These are phyloP conservation scores for Otatea glauca DNA, from an alignment of 176 grass and related monocot species.

Conservation along the genomic window DNA sequence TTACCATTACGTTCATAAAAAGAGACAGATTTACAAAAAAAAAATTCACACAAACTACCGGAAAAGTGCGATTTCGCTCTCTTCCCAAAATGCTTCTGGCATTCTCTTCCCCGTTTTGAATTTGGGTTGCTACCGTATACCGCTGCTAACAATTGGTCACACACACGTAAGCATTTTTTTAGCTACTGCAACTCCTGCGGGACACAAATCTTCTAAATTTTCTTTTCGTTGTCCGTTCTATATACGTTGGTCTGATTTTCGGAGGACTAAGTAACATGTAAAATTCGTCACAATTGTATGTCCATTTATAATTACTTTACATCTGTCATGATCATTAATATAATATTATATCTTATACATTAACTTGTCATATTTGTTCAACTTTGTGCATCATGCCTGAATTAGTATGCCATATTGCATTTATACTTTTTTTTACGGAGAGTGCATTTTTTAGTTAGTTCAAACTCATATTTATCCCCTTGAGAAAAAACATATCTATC, in stretches of 20 bases:
- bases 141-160: background rate
- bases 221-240: background rate
- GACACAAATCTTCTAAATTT: background rate
- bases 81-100: constrained; percentile 48
- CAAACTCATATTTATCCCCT: background rate
- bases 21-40: too few species aligned
- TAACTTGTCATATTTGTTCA: background rate
- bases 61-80: too few species aligned
- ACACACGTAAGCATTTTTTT: background rate
- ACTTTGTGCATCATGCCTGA: background rate
- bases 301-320: background rate
- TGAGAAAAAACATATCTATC: background rate
- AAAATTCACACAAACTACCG: too few species aligned
- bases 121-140: constrained; percentile 22
- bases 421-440: background rate
- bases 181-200: background rate
- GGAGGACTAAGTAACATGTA: background rate
- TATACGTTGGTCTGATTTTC: background rate
- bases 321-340: background rate
- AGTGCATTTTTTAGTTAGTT: background rate
- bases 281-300: background rate
- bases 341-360: background rate
- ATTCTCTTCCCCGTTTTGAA: constrained; percentile 35
- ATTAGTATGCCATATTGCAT: background rate
- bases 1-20: too few species aligned